A percentile compares a stretch with the other conserved stretches of the same genome.
These are phyloP conservation scores for Xylaria telfairii DNA, from an alignment of 495 filamentous ascomycete species.

Conservation along the genomic window DNA sequence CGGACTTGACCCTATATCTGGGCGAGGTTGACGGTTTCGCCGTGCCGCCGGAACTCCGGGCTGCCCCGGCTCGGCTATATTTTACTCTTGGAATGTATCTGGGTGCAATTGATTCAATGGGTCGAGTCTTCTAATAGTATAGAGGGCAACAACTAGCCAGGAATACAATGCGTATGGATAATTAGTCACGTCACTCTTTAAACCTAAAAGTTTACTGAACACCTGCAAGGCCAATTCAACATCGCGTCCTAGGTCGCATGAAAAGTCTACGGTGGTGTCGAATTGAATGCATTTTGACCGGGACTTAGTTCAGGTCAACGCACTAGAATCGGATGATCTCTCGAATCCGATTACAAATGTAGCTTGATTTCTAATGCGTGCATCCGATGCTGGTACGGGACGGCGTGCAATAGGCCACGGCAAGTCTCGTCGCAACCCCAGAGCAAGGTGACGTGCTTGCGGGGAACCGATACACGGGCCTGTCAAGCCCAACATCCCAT, in stretches of 20 bases:
- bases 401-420: constrained; percentile 11
- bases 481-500: not conserved
- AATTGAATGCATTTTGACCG: not conserved
- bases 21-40: not conserved
- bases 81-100: too few species aligned
- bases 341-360: constrained; percentile 20
- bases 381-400: constrained; percentile 4
- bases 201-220: not conserved
- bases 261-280: not conserved
- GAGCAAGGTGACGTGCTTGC: constrained; percentile 26
- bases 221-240: not conserved
- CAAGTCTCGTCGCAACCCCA: constrained; percentile 25
- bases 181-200: not conserved
- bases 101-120: not conserved
- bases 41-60: constrained; percentile 7
- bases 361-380: constrained; percentile 24
- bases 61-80: not conserved
- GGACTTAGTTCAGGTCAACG: not conserved
- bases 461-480: constrained; percentile 21
- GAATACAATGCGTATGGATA: not conserved
- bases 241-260: not conserved
- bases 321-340: not conserved
- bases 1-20: not conserved
- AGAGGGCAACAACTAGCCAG: not conserved
- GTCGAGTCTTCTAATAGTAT: not conserved